These are phyloP conservation scores for Suillus variegatus DNA, from an alignment of 768 basidiomycete species.

Conservation along the genomic window DNA sequence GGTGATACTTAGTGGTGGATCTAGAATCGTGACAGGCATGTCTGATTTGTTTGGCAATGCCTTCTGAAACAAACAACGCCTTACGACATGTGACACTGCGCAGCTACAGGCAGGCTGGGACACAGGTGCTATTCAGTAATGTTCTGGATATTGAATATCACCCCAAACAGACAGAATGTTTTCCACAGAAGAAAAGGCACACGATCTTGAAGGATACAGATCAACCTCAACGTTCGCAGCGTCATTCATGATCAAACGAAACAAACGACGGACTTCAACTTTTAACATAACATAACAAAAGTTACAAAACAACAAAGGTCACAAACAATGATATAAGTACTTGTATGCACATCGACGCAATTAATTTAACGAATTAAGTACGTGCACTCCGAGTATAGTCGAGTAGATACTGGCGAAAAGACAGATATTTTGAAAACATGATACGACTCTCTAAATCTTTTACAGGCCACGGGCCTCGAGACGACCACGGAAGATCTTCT, in stretches of 20 bases:
- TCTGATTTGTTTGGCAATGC: background rate
- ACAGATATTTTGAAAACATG: background rate
- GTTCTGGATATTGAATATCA: background rate
- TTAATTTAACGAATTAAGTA: background rate
- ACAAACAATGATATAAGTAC: background rate
- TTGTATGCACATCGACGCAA: background rate
- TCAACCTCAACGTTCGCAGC: background rate
- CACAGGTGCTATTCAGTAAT: background rate
- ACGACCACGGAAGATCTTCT: slow-evolving; percentile 28
- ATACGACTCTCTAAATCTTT: background rate
- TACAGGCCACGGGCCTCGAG: slow-evolving; percentile 29
- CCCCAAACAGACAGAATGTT: background rate
- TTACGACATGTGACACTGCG: background rate
- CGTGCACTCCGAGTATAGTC: background rate
- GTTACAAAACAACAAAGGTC: no score
- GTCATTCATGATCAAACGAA: background rate
- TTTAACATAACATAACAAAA: background rate
- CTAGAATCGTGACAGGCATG: background rate
- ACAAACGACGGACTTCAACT: background rate
- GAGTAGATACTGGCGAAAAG: no score
- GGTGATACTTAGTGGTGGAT: background rate
- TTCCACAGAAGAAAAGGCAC: background rate
- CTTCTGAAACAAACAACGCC: background rate
- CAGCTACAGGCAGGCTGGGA: background rate
- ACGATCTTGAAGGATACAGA: background rate